Evolutionary conservation across 306 rosid species (phyloP).

Genomic region (Prunus mira): DNA sequence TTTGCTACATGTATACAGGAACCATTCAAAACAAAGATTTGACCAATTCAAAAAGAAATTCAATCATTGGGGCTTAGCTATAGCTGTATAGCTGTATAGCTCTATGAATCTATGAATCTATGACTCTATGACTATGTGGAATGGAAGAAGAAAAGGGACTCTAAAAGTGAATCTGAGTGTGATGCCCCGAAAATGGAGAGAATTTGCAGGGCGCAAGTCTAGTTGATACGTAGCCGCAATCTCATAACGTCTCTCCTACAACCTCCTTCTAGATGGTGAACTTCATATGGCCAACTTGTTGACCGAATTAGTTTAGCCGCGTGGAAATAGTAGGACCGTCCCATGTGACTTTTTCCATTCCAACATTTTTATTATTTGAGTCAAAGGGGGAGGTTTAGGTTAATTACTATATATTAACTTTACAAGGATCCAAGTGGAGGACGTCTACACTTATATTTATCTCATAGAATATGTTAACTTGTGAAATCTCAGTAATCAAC

Average conservation of each 20-base stretch:
- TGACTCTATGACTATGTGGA: too few relatives aligned
- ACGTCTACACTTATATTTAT: too few relatives aligned
- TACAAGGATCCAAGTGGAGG: too few relatives aligned
- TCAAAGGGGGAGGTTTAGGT: background rate
- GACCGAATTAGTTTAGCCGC: background rate
- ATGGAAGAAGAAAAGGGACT: background rate
- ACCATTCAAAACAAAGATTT: background rate
- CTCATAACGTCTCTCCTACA: too few relatives aligned
- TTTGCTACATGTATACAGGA: too few relatives aligned
- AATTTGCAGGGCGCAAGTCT: background rate
- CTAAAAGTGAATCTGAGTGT: background rate
- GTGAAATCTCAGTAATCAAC: too few relatives aligned
- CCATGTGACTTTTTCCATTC: background rate
- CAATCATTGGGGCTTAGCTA: background rate
- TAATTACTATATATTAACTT: too few relatives aligned
- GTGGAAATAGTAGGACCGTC: background rate
- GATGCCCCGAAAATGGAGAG: background rate
- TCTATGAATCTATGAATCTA: too few relatives aligned
- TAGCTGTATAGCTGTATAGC: too few relatives aligned
- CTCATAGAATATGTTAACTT: too few relatives aligned
- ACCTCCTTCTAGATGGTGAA: background rate
- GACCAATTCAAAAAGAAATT: conserved; percentile 1
- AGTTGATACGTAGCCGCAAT: background rate
- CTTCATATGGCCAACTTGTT: background rate
- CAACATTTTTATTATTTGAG: background rate